Evolutionary conservation across 768 basidiomycete genomes (phyloP), one percentile per base, ranked within the genome.

Genomic region (Terana coerulea): DNA sequence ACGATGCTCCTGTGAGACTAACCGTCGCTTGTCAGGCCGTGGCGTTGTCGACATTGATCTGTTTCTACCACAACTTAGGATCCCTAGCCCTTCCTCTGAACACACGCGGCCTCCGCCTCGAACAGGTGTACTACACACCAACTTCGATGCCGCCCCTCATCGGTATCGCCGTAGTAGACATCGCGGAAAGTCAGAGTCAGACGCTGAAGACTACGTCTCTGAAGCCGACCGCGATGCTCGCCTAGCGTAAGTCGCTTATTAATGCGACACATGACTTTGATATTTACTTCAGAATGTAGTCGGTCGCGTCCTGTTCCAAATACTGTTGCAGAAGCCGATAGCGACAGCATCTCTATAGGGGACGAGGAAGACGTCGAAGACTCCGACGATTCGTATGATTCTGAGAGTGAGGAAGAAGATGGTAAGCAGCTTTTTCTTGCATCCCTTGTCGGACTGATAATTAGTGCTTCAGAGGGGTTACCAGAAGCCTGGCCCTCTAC

Each of bases 291-390:
- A 83, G 44, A 73, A 72, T 57, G 79, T 78, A n/a, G n/a, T 6
- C 81, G 85, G 21, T 72, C 79, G 64, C 75, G 3, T 75, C 75
- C 5, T 54, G 69, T 21, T 54, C 45, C 15, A n/a, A n/a, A n/a
- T 68, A 40, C 68, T 70, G 10, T 17, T 44, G 10, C 21, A 21
- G 19, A 54, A 75, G 76, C 78, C 6, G 78, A 75, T 17, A 70
- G 83, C 42, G 69, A 69, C 15, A 75, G 72, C 47, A 73, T 83
- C 60, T 80, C 79, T 8, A 85, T 81, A 44, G 82, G 80, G 3
- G 89, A 91, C 56, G 90, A 92, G 65, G 91, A 90, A 2, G 91
- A 91, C 57, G 71, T 88, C 56, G 82, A 80, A 21, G 86, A 78
- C 39, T 63, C 68, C 71, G 40, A 35, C 2, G 42, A 51, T 1